phyloP scores from a whole-genome alignment of 805 yeast species.

The Candida corydali region DNA sequence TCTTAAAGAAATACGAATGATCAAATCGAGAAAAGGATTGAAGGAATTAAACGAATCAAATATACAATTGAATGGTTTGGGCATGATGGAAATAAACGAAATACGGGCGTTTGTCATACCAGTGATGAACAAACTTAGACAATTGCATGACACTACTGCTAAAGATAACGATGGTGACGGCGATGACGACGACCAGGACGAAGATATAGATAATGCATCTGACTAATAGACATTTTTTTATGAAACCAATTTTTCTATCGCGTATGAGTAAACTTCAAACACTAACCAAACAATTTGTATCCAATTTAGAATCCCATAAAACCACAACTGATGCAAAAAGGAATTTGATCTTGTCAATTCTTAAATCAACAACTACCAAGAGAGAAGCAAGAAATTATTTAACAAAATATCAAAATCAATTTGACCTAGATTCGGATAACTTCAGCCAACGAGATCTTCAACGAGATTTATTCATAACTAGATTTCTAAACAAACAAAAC shows the following conservation, averaged over 20 bases:
- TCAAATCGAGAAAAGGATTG: constrained; percentile 79
- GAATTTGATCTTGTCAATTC: constrained; percentile 75
- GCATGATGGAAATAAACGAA: constrained; percentile 83
- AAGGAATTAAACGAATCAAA: constrained; percentile 75
- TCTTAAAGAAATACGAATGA: constrained; percentile 73
- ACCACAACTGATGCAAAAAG: constrained; percentile 46
- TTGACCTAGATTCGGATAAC: constrained; percentile 21
- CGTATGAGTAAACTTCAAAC: constrained; percentile 27
- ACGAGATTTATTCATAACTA: constrained; percentile 27
- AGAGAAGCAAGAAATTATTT: constrained; percentile 85
- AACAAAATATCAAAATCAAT: constrained; percentile 57
- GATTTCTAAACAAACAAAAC: constrained; percentile 28
- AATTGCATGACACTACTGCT: constrained; percentile 39
- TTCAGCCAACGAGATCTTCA: constrained; percentile 21
- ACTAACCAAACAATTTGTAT: constrained; percentile 28
- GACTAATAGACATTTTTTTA: constrained; percentile 1
- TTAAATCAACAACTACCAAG: constrained; percentile 88
- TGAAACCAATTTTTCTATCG: too few relatives aligned
- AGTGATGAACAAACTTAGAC: constrained; percentile 75
- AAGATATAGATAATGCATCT: constrained; percentile 1
- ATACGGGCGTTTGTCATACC: constrained; percentile 75
- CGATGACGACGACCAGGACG: constrained; percentile 6
- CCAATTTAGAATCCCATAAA: constrained; percentile 32
- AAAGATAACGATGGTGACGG: background rate
- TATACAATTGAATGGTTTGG: constrained; percentile 76